Evolutionary conservation across 352 stramenopile genomes (phyloP).

Genomic region (Pythium volutum): DNA sequence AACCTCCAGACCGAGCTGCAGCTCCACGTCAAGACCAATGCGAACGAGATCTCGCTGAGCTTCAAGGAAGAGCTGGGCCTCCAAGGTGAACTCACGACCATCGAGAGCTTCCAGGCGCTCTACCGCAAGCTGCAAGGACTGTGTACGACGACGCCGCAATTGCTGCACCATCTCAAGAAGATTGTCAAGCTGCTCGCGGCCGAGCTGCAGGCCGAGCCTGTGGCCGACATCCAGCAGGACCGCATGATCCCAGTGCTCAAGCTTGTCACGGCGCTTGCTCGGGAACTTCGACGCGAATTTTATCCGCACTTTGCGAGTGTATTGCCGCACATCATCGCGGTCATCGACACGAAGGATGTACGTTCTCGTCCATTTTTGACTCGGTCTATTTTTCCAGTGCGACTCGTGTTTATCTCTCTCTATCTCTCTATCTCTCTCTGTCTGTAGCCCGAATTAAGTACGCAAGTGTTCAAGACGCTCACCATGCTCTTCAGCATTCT

Average conservation of each 20-base stretch:
- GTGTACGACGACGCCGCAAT: slow-evolving; percentile 76
- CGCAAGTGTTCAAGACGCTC: slow-evolving; percentile 90
- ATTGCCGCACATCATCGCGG: slow-evolving; percentile 63
- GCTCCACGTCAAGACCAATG: slow-evolving; percentile 79
- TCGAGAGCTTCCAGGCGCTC: slow-evolving; percentile 77
- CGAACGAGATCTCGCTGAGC: slow-evolving; percentile 54
- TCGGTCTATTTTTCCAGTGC: not conserved
- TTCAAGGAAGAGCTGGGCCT: slow-evolving; percentile 82
- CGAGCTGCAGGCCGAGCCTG: slow-evolving; percentile 50
- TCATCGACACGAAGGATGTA: slow-evolving; percentile 86
- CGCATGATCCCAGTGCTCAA: slow-evolving; percentile 76
- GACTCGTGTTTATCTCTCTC: not conserved
- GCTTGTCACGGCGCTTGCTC: slow-evolving; percentile 73
- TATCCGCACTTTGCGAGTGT: slow-evolving; percentile 74
- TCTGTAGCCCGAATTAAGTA: slow-evolving; percentile 78
- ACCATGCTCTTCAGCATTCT: slow-evolving; percentile 89
- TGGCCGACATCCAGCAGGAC: slow-evolving; percentile 65
- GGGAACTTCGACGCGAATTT: slow-evolving; percentile 84
- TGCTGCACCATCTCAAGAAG: slow-evolving; percentile 78
- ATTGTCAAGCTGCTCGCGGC: slow-evolving; percentile 57
- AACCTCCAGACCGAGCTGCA: slow-evolving; percentile 77
- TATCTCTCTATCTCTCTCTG: not conserved
- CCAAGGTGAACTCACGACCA: slow-evolving; percentile 79
- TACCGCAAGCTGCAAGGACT: slow-evolving; percentile 70
- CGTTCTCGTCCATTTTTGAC: slow-evolving; percentile 11